Percentiles rank a stretch among this genome's conserved stretches.
These are phyloP conservation scores for Saccharomyces hybrid DNA, from an alignment of 1,139 yeast genomes.

Conservation along the genomic window DNA sequence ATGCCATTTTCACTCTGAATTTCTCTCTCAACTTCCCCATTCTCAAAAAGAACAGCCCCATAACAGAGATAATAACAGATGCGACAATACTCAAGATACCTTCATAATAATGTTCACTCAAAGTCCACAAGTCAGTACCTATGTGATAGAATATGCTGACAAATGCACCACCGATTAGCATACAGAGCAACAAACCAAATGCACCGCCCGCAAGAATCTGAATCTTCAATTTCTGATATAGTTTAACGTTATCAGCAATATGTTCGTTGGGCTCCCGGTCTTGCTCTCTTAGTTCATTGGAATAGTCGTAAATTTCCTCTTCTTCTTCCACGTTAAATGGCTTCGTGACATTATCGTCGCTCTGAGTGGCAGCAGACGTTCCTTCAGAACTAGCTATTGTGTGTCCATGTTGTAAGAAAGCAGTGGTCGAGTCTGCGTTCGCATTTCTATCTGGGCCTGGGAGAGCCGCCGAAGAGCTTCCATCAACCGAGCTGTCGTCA, in stretches of 20 bases:
- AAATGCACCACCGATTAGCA: slow-evolving; percentile 74
- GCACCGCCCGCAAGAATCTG: slow-evolving; percentile 81
- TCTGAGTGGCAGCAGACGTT: no score
- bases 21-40: slow-evolving; percentile 85
- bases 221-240: slow-evolving; percentile 53
- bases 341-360: neutral
- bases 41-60: slow-evolving; percentile 91
- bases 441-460: neutral
- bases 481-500: slow-evolving; percentile 11
- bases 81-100: slow-evolving; percentile 83
- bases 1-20: slow-evolving; percentile 86
- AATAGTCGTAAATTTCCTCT: neutral
- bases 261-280: slow-evolving; percentile 4
- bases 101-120: slow-evolving; percentile 89
- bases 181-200: slow-evolving; percentile 64
- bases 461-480: neutral
- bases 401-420: neutral
- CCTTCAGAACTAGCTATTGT: neutral
- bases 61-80: slow-evolving; percentile 68
- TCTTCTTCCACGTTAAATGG: slow-evolving; percentile 9
- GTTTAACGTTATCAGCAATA: slow-evolving; percentile 19
- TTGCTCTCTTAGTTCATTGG: neutral
- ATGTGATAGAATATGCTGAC: slow-evolving; percentile 79
- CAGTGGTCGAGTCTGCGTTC: neutral
- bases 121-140: slow-evolving; percentile 76